Base-by-base conservation (phyloP, 192 early-diverging fungal species). In the Paraglomus brasilianum region DNA sequence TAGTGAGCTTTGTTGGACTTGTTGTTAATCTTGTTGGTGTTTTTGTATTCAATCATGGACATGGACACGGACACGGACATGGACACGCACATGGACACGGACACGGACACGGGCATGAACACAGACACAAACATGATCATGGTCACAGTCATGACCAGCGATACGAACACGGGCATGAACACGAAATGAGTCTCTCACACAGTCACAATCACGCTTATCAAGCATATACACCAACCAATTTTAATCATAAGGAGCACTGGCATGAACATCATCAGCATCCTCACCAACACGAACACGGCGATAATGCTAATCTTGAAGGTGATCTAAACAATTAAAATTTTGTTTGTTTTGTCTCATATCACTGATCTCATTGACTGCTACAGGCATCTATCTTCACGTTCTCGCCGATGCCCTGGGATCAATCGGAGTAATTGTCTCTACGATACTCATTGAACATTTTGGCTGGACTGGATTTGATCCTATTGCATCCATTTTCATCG, bases 381-480 rank as follows among this genome's bases (percentile, higher is more conserved):
- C 46, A 82, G 86, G 88, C 43, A 92, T 98, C 48, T 98, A 96
- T 70, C 77, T 98, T 42, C 96, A 98, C 66, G 89, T 98, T 40
- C 78, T 98, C 70, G 91, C 94, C 6, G 96, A 98, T 76, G 94
- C 96, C 2, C 80, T 98, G 17, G 96, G 96, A 36, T 95, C 93
- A 43, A 92, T 95, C 1, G 96, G 96, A 62, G 96, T 98, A 1
- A 95, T 98, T 56, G 86, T 95, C n/a, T 96, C 94, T 0, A 93
- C 93, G 0, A 69, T 98, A 21, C 77, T 96, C 41, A 94, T 98
- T 46, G 83, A 92, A 71, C 85, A 75, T 73, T 95, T 93, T 75
- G 93, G 90, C 1, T 98, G 96, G 96, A 91, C 91, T 11, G 95
- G 96, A 61, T 90, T 95, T 43, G 96, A 98, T 77, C 96, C 96